These are phyloP conservation scores for Volutella citrinella DNA, from an alignment of 2,329 filamentous ascomycete genomes.

Conservation along the genomic window DNA sequence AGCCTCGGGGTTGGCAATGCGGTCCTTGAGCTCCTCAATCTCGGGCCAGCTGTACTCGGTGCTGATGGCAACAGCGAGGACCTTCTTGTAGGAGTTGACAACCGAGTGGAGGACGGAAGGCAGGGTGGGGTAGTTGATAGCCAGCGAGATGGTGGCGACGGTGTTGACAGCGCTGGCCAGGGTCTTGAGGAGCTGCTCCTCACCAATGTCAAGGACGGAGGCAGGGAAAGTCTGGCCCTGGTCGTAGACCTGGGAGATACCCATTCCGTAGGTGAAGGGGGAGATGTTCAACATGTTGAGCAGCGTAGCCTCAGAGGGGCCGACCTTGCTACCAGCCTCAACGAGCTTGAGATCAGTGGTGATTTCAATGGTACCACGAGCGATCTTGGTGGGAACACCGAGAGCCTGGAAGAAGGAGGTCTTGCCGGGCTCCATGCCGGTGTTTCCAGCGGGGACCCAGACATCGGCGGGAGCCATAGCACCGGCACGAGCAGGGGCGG, in stretches of 20 bases:
- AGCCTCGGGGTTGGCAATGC: conserved; percentile 97
- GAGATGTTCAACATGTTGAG: conserved; percentile 99
- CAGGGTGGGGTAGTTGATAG: conserved; percentile 90
- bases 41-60: conserved; percentile 93
- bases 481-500: conserved; percentile 96
- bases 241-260: conserved; percentile 95
- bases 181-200: conserved; percentile 86
- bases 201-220: conserved; percentile 85
- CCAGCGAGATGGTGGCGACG: conserved; percentile 88
- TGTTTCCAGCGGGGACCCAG: conserved; percentile 96
- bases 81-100: conserved; percentile 98
- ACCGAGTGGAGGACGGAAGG: conserved; percentile 95
- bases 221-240: conserved; percentile 89
- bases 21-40: conserved; percentile 98
- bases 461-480: conserved; percentile 92
- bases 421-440: conserved; percentile 99
- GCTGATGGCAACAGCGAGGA: conserved; percentile 81
- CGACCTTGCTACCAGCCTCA: conserved; percentile 89
- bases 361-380: conserved; percentile 99
- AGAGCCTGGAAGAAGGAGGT: conserved; percentile 99
- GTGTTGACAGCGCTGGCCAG: conserved; percentile 80
- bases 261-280: conserved; percentile 99
- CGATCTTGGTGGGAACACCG: conserved; percentile 99
- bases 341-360: conserved; percentile 97
- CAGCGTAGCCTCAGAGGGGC: conserved; percentile 96